Evolutionary conservation across 176 grass and related monocot species (phyloP).

Genomic region (Hordeum vulgare): MorexV3_pseudomolecules_assembly NC_058524.1:92212228-92212727

Average conservation of each 20-base stretch:
- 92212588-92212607: too few relatives aligned
- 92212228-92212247: conserved; percentile 4
- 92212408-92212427: not conserved
- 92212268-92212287: conserved; percentile 22
- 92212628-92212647: too few relatives aligned
- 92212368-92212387: not conserved
- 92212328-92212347: not conserved
- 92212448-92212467: not conserved
- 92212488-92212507: not conserved
- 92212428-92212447: not conserved
- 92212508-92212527: not conserved
- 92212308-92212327: too few relatives aligned
- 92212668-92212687: too few relatives aligned
- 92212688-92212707: too few relatives aligned
- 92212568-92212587: too few relatives aligned
- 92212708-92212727: too few relatives aligned
- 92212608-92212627: too few relatives aligned
- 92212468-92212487: too few relatives aligned
- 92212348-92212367: not conserved
- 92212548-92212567: too few relatives aligned
- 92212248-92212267: not conserved
- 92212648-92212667: too few relatives aligned
- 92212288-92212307: not conserved
- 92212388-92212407: not conserved
- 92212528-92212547: not conserved